These are phyloP conservation scores for Macrocybe gigantea DNA, from an alignment of 768 basidiomycete genomes.

Conservation along the genomic window DNA sequence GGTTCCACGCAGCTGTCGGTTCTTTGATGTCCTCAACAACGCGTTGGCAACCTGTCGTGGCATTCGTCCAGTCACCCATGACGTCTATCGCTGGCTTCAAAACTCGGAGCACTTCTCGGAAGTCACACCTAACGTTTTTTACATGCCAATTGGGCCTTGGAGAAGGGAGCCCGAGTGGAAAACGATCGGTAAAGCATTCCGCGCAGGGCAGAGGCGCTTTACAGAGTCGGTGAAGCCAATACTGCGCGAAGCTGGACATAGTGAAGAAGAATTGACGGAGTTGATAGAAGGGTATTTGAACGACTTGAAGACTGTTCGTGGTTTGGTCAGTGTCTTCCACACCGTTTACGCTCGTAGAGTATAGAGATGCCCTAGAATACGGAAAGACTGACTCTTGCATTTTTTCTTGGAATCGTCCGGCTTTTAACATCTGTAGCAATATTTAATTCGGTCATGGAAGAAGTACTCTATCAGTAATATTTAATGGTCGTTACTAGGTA, in stretches of 20 bases:
- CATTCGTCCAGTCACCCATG: slow-evolving; percentile 26
- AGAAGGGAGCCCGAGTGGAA: slow-evolving; percentile 23
- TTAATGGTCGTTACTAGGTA: too few species aligned
- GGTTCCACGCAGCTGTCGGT: slow-evolving; percentile 32
- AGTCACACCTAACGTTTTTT: slow-evolving; percentile 24
- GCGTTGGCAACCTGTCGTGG: slow-evolving; percentile 28
- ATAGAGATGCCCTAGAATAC: neutral
- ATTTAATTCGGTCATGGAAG: neutral
- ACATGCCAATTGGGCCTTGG: slow-evolving; percentile 59
- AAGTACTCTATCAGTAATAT: too few species aligned
- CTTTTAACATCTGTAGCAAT: neutral
- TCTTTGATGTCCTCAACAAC: slow-evolving; percentile 30
- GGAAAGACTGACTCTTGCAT: neutral
- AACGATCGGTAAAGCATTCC: slow-evolving; percentile 36
- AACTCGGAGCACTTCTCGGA: slow-evolving; percentile 34
- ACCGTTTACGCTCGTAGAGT: slow-evolving; percentile 37
- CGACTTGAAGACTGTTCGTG: slow-evolving; percentile 41
- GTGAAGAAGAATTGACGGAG: slow-evolving; percentile 27
- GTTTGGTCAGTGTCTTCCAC: slow-evolving; percentile 43
- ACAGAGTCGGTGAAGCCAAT: slow-evolving; percentile 45
- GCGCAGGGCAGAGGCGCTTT: slow-evolving; percentile 33
- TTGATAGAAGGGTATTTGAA: slow-evolving; percentile 35
- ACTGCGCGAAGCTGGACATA: slow-evolving; percentile 32
- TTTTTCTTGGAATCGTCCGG: neutral
- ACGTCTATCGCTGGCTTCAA: slow-evolving; percentile 31